These are phyloP conservation scores for Vitis labrusca DNA, from an alignment of 164 flowering plant species.

Conservation along the genomic window DNA sequence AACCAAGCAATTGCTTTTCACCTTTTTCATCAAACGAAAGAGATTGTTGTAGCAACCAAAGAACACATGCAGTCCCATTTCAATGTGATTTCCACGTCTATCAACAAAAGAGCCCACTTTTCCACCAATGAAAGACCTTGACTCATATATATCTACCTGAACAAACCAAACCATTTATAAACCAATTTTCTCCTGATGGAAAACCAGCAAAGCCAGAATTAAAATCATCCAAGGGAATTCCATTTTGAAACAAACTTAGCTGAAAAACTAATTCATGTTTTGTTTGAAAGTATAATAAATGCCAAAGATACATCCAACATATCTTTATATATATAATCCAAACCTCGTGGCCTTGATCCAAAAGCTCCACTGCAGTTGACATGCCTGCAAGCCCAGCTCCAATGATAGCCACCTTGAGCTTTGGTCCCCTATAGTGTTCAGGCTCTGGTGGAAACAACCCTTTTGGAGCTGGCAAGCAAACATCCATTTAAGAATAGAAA, in stretches of 20 bases:
- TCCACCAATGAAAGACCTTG: slow-evolving; percentile 90
- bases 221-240: slow-evolving; percentile 3
- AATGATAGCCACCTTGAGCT: slow-evolving; percentile 94
- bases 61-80: slow-evolving; percentile 98
- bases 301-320: neutral
- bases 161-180: slow-evolving; percentile 12
- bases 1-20: slow-evolving; percentile 19
- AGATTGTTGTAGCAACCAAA: slow-evolving; percentile 97
- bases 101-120: slow-evolving; percentile 98
- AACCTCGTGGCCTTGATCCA: slow-evolving; percentile 99
- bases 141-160: slow-evolving; percentile 97
- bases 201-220: neutral
- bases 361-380: slow-evolving; percentile 98
- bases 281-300: neutral
- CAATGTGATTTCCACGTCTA: slow-evolving; percentile 87
- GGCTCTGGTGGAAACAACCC: slow-evolving; percentile 99
- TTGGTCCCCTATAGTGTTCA: slow-evolving; percentile 87
- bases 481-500: slow-evolving; percentile 3
- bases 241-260: neutral
- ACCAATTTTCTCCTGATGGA: neutral
- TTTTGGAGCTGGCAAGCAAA: slow-evolving; percentile 75
- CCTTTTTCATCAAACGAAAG: slow-evolving; percentile 98
- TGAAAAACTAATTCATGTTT: neutral
- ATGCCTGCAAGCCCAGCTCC: slow-evolving; percentile 99
- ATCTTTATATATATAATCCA: slow-evolving; percentile 6